Percentiles rank a stretch among this genome's conserved stretches.
phyloP scores from a whole-genome alignment of 169 alveolate genomes.

The Amoebophrya sp. region DNA sequence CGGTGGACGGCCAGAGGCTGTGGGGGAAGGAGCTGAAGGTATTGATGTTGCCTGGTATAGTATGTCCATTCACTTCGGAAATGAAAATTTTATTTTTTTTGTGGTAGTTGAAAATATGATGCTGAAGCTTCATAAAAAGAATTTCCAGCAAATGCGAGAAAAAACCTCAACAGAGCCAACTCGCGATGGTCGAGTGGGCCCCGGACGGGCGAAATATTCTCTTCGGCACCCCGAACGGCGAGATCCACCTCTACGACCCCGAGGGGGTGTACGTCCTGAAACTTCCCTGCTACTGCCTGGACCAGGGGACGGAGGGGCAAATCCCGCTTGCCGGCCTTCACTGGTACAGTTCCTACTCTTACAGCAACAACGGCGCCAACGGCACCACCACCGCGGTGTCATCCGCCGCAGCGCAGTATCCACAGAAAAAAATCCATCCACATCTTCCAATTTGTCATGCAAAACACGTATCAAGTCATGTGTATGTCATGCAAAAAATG shows the following conservation, averaged over 20 bases:
- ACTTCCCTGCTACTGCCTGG: neutral
- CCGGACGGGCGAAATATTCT: conserved; percentile 77
- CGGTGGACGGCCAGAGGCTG: conserved; percentile 80
- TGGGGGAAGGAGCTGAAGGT: conserved; percentile 65
- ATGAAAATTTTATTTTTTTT: no score
- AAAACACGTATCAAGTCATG: no score
- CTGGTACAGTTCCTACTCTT: no score
- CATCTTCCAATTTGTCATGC: no score
- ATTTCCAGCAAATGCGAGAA: neutral
- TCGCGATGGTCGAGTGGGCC: conserved; percentile 77
- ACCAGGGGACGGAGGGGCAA: neutral
- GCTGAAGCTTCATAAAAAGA: neutral
- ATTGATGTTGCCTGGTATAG: no score
- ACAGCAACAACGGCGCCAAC: no score
- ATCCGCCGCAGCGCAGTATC: no score
- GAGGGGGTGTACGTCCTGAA: neutral
- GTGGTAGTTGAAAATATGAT: no score
- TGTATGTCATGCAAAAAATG: no score
- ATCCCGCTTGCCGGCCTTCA: neutral
- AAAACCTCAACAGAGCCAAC: conserved; percentile 61
- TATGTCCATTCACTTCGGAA: no score
- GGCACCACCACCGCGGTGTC: no score
- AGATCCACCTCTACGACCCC: conserved; percentile 56
- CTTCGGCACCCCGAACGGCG: conserved; percentile 75
- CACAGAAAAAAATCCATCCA: no score